Evolutionary conservation across 2,329 filamentous ascomycete species (phyloP).

Genomic region (Penicillium sp.): DNA sequence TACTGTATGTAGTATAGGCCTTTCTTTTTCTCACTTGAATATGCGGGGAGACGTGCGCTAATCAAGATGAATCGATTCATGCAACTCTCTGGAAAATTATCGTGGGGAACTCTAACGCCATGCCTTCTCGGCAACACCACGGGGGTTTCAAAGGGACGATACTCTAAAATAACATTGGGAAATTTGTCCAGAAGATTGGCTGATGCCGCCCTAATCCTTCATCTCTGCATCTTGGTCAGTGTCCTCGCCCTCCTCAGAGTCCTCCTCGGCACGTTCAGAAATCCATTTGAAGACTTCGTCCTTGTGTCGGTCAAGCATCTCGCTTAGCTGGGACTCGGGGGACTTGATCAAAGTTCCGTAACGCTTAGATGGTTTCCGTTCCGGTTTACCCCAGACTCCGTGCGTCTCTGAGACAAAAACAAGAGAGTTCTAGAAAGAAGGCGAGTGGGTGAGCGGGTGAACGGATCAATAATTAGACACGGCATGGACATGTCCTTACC

Average conservation of each 20-base stretch:
- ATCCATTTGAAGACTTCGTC: slow-evolving; percentile 49
- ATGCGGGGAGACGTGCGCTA: not conserved
- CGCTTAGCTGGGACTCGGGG: slow-evolving; percentile 45
- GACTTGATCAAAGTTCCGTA: slow-evolving; percentile 53
- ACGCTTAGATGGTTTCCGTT: slow-evolving; percentile 52
- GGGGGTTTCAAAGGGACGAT: not conserved
- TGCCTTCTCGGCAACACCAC: not conserved
- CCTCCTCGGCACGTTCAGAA: slow-evolving; percentile 33
- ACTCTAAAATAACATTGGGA: not conserved
- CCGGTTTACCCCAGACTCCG: slow-evolving; percentile 65
- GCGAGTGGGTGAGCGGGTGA: not conserved
- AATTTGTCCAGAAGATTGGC: not conserved
- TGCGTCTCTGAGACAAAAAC: slow-evolving; percentile 75
- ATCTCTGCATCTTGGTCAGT: slow-evolving; percentile 1
- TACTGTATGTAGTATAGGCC: not conserved
- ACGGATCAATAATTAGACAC: not conserved
- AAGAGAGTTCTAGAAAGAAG: slow-evolving; percentile 56
- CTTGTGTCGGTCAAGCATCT: slow-evolving; percentile 55
- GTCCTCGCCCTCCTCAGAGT: slow-evolving; percentile 20
- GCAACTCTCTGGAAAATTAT: not conserved
- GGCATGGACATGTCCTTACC: slow-evolving; percentile 31
- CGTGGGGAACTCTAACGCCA: not conserved
- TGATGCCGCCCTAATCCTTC: not conserved
- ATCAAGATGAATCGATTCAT: not conserved
- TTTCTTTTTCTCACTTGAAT: slow-evolving; percentile 1